phyloP scores from a whole-genome alignment of 768 basidiomycete genomes.

The Inosperma sp. region DNA sequence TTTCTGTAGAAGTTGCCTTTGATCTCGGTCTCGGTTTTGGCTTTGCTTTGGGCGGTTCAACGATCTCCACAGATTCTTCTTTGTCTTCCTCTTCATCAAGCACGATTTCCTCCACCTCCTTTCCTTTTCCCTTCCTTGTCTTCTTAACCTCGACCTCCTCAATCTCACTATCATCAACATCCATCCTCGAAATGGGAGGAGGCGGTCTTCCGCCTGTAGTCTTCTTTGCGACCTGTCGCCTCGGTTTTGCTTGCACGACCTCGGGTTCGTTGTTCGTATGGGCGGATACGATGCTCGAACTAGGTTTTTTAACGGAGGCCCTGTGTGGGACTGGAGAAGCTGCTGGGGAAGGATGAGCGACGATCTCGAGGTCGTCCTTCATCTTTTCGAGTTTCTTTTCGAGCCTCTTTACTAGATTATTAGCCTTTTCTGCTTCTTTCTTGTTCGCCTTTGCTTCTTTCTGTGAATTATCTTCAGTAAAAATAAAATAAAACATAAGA shows the following conservation, averaged over 20 bases:
- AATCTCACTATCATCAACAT: conserved; percentile 23
- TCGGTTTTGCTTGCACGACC: background rate
- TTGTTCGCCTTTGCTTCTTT: conserved; percentile 34
- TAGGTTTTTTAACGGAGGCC: background rate
- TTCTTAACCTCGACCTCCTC: conserved; percentile 20
- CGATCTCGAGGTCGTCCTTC: conserved; percentile 39
- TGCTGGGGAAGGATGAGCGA: background rate
- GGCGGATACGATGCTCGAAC: too few species aligned
- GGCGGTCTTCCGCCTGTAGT: conserved; percentile 5
- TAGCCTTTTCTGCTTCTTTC: conserved; percentile 32
- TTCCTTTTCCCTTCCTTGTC: conserved; percentile 39
- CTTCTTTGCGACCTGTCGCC: conserved; percentile 1
- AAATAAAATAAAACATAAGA: conserved; percentile 1
- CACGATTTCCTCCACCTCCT: conserved; percentile 16
- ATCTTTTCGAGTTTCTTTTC: conserved; percentile 44
- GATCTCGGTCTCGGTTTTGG: conserved; percentile 12
- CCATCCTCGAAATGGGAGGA: background rate
- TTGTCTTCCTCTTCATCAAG: conserved; percentile 8
- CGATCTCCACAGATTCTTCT: conserved; percentile 16
- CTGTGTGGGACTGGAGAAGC: background rate
- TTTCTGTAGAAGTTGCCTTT: conserved; percentile 2
- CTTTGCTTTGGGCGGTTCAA: conserved; percentile 17
- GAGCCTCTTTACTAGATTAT: conserved; percentile 33
- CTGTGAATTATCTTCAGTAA: conserved; percentile 26
- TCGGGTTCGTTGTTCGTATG: background rate